These are phyloP conservation scores for Haplographium delicatum DNA, from an alignment of 495 filamentous ascomycete species.

Conservation along the genomic window DNA sequence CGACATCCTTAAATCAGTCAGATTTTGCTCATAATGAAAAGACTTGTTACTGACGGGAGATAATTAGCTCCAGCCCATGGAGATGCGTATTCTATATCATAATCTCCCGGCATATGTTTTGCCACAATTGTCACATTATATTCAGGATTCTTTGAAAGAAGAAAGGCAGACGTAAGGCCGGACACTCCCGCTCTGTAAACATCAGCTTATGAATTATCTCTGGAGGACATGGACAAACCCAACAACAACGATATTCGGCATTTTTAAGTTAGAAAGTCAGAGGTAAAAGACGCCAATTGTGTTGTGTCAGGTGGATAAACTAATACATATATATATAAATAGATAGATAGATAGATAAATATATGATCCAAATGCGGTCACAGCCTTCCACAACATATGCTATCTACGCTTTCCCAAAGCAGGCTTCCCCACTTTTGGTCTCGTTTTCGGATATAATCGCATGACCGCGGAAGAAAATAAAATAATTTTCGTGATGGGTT, in stretches of 20 bases:
- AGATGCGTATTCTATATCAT: slow-evolving; percentile 93
- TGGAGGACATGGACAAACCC: slow-evolving; percentile 41
- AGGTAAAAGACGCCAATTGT: no score
- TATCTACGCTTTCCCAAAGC: no score
- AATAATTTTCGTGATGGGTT: no score
- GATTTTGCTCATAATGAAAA: slow-evolving; percentile 21
- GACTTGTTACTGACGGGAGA: slow-evolving; percentile 57
- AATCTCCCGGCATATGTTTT: slow-evolving; percentile 98
- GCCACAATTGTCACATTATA: slow-evolving; percentile 77
- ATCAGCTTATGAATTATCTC: slow-evolving; percentile 3
- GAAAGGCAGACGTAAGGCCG: slow-evolving; percentile 85
- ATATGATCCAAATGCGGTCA: no score
- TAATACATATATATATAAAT: neutral
- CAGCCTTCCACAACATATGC: no score
- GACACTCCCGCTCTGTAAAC: slow-evolving; percentile 74
- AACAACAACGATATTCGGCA: slow-evolving; percentile 58
- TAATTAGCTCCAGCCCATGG: slow-evolving; percentile 96
- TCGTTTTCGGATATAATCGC: no score
- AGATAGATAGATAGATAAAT: no score
- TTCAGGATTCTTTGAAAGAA: slow-evolving; percentile 63
- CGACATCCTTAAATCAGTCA: slow-evolving; percentile 8
- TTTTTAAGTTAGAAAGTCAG: slow-evolving; percentile 15
- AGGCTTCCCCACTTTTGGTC: no score
- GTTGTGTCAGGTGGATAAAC: no score
- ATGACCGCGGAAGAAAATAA: no score